Percentiles rank a stretch among this genome's conserved stretches.
phyloP scores from a whole-genome alignment of 352 stramenopile species.

The Elongisporangium prolatum region DNA sequence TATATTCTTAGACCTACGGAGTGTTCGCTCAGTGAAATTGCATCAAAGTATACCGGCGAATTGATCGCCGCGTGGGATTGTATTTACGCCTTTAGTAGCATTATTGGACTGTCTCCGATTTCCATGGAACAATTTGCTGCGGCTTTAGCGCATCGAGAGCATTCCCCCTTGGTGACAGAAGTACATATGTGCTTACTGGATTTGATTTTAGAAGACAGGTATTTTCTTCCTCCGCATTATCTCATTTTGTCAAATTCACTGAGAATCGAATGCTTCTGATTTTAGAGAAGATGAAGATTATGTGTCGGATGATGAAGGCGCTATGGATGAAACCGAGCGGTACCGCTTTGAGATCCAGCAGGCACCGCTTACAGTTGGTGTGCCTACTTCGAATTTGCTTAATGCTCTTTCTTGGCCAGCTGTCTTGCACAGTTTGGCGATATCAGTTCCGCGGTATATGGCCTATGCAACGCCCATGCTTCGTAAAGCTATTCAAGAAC shows the following conservation, averaged over 20 bases:
- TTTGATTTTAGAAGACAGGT: constrained; percentile 69
- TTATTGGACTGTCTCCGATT: constrained; percentile 56
- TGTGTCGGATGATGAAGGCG: constrained; percentile 75
- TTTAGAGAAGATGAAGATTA: constrained; percentile 80
- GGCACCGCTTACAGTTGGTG: constrained; percentile 68
- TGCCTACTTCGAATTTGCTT: constrained; percentile 77
- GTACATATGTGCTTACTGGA: constrained; percentile 86
- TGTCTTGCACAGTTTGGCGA: constrained; percentile 60
- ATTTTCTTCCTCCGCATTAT: background rate
- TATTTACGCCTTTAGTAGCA: constrained; percentile 63
- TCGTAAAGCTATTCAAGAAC: constrained; percentile 34
- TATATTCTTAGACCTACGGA: constrained; percentile 27
- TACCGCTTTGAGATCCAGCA: constrained; percentile 82
- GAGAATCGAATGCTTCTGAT: background rate
- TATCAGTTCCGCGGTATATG: constrained; percentile 66
- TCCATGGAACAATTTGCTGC: constrained; percentile 60
- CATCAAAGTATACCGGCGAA: constrained; percentile 35
- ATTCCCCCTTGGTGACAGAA: constrained; percentile 58
- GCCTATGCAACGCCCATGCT: constrained; percentile 32
- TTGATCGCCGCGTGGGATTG: constrained; percentile 77
- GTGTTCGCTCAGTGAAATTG: constrained; percentile 56
- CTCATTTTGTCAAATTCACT: background rate
- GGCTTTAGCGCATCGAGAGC: constrained; percentile 35
- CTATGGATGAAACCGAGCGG: constrained; percentile 75
- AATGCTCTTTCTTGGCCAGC: constrained; percentile 79